These are phyloP conservation scores for Agrostemma githago DNA, from an alignment of 148 eudicot genomes.

Conservation along the genomic window DNA sequence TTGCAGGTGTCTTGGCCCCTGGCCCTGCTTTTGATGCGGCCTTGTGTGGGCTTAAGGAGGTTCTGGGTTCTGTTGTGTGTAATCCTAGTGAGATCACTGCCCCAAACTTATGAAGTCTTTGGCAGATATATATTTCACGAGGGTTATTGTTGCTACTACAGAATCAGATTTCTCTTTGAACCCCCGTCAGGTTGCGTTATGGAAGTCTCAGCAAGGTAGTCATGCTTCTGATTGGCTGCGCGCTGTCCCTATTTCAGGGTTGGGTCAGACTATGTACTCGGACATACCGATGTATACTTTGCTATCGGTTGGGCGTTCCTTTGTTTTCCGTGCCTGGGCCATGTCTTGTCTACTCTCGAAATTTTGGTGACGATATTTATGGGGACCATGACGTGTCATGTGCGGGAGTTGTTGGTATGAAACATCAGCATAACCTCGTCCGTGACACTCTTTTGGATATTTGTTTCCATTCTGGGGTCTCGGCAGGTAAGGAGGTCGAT, in stretches of 20 bases:
- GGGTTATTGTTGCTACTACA: not conserved
- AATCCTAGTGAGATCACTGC: not conserved
- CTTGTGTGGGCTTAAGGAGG: not conserved
- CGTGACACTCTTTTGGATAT: not conserved
- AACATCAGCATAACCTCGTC: not conserved
- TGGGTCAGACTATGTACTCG: not conserved
- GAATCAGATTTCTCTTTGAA: not conserved
- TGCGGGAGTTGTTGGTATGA: not conserved
- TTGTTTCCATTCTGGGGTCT: not conserved
- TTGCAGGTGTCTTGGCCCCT: not conserved
- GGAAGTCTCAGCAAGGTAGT: not conserved
- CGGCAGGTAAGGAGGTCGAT: not conserved
- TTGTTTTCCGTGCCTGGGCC: not conserved
- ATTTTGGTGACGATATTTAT: not conserved
- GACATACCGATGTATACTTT: not conserved
- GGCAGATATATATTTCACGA: constrained; percentile 3
- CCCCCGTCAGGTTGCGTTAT: not conserved
- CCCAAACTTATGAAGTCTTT: not conserved
- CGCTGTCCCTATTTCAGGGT: not conserved
- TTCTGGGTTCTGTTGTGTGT: not conserved
- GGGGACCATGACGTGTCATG: not conserved
- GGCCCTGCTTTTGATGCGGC: not conserved
- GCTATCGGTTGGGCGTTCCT: not conserved
- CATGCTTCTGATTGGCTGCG: not conserved
- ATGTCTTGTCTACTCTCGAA: not conserved